These are phyloP conservation scores for Vaccinium darrowii DNA, from an alignment of 148 eudicot genomes.

Conservation along the genomic window DNA sequence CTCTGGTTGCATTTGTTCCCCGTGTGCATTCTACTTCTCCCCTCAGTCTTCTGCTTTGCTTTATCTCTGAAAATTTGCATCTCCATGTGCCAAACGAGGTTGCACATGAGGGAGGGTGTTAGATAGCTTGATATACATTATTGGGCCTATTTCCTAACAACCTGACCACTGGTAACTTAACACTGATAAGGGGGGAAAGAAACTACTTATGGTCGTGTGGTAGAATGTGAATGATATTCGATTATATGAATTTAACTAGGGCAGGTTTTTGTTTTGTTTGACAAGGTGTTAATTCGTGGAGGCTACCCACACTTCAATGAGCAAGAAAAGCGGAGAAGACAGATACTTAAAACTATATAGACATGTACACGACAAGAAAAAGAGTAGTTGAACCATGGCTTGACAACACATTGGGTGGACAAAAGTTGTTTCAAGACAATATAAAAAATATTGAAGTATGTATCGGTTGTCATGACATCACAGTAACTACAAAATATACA, in stretches of 20 bases:
- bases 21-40: no score
- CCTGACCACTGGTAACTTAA: no score
- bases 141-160: no score
- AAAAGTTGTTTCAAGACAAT: not conserved
- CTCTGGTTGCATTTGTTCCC: no score
- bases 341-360: not conserved
- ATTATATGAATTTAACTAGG: not conserved
- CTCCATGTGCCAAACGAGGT: no score
- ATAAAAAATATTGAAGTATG: not conserved
- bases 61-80: no score
- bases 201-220: not conserved
- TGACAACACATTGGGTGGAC: not conserved
- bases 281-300: not conserved
- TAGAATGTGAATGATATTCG: not conserved
- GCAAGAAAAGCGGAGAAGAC: not conserved
- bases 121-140: no score
- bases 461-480: not conserved
- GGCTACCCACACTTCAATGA: constrained; percentile 11
- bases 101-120: no score
- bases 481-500: not conserved
- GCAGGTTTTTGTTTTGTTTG: not conserved
- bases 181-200: not conserved
- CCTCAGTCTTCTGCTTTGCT: no score
- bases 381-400: constrained; percentile 2
- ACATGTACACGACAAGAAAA: not conserved